Conservation (phyloP, 805 yeast species). For the Yarrowia sp. region DNA sequence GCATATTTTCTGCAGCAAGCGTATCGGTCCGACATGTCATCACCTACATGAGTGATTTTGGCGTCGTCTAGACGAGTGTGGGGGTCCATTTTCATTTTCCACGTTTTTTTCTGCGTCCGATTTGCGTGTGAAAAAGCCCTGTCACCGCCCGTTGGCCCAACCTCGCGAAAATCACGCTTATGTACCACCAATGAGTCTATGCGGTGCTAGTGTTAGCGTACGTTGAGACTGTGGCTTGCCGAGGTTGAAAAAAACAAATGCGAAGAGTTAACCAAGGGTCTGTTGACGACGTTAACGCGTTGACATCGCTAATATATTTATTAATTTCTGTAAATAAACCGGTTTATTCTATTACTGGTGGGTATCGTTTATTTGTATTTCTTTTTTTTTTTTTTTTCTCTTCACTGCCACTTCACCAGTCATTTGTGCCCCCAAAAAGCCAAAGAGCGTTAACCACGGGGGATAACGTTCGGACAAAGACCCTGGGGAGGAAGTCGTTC, state of each 20-base stretch:
- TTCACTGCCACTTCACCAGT: no score
- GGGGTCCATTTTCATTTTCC: background rate
- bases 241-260: no score
- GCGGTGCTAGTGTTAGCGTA: slow-evolving; percentile 1
- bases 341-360: no score
- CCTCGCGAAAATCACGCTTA: slow-evolving; percentile 6
- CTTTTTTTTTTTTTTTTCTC: no score
- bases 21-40: background rate
- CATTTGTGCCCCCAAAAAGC: background rate
- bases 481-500: background rate
- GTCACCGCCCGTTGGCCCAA: background rate
- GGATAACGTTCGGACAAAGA: background rate
- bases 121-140: no score
- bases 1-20: background rate
- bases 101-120: no score
- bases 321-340: no score
- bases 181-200: slow-evolving; percentile 11
- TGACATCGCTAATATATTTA: no score
- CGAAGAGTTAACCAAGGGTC: no score
- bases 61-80: background rate
- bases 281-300: no score
- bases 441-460: no score
- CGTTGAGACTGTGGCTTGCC: slow-evolving; percentile 1
- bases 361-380: background rate
- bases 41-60: background rate